Conservation (phyloP, 306 rosid species). For the Cicer arietinum region DNA sequence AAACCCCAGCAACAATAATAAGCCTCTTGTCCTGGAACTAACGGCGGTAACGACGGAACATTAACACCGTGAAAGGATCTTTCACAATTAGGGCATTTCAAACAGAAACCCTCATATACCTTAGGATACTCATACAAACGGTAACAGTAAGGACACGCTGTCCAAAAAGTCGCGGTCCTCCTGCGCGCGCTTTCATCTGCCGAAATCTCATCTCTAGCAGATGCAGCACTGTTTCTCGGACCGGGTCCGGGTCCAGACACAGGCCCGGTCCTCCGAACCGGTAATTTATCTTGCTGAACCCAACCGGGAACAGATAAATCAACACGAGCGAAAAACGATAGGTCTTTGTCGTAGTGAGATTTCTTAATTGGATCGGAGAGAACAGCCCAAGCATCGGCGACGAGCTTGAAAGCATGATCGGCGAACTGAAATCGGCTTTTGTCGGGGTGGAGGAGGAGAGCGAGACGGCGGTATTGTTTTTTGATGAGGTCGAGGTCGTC, state of each 20-base stretch:
- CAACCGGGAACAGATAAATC: constrained; percentile 51
- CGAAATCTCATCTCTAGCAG: constrained; percentile 31
- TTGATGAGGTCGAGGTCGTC: constrained; percentile 73
- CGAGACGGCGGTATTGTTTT: constrained; percentile 80
- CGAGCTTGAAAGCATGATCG: constrained; percentile 85
- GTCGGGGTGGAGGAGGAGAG: constrained; percentile 89
- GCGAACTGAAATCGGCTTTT: constrained; percentile 69
- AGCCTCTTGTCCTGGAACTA: constrained; percentile 80
- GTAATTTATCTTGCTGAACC: constrained; percentile 66
- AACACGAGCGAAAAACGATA: constrained; percentile 56
- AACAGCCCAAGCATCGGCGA: constrained; percentile 86
- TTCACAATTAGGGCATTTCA: constrained; percentile 81
- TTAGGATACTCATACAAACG: constrained; percentile 79
- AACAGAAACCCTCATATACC: constrained; percentile 74
- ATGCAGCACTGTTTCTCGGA: constrained; percentile 2
- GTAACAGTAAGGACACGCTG: constrained; percentile 90
- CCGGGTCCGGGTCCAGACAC: constrained; percentile 14
- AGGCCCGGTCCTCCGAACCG: constrained; percentile 53
- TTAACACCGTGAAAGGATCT: constrained; percentile 73
- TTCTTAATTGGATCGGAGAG: constrained; percentile 69
- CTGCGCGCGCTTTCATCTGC: constrained; percentile 44
- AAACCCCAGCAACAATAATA: constrained; percentile 95
- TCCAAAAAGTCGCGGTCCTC: constrained; percentile 75
- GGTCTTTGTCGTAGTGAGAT: constrained; percentile 68
- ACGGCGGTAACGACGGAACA: constrained; percentile 67